Conservation (phyloP, 2,329 filamentous ascomycete genomes). For the Nemania bipapillata region DNA sequence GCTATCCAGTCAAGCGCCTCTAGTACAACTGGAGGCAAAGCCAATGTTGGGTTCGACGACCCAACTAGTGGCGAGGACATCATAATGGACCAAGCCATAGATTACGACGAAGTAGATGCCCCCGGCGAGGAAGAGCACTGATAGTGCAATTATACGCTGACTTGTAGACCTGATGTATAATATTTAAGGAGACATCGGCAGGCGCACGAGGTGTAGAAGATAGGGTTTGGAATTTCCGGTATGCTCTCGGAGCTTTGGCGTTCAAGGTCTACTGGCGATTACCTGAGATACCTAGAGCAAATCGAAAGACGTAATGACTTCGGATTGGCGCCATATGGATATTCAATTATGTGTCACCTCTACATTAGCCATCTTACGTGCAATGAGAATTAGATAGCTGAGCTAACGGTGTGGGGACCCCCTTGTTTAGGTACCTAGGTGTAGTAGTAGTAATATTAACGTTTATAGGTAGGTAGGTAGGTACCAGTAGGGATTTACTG, state of each 20-base stretch:
- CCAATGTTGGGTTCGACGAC: constrained; percentile 23
- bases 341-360: background rate
- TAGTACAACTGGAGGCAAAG: constrained; percentile 22
- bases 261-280: constrained; percentile 27
- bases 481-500: too few species aligned
- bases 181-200: constrained; percentile 11
- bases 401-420: too few species aligned
- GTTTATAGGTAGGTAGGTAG: background rate
- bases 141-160: constrained; percentile 7
- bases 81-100: constrained; percentile 24
- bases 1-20: constrained; percentile 22
- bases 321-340: background rate
- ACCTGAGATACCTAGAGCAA: constrained; percentile 33
- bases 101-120: constrained; percentile 31
- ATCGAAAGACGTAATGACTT: constrained; percentile 2
- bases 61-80: constrained; percentile 33
- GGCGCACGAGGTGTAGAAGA: constrained; percentile 26
- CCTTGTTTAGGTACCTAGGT: too few species aligned
- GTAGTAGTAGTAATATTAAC: too few species aligned
- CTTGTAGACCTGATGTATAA: constrained; percentile 31
- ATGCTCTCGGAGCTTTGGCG: constrained; percentile 30
- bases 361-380: too few species aligned
- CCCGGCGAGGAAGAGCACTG: constrained; percentile 35
- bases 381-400: too few species aligned
- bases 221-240: constrained; percentile 13